These are phyloP conservation scores for Colletotrichum caudatum DNA, from an alignment of 2,329 filamentous ascomycete species.

Conservation along the genomic window DNA sequence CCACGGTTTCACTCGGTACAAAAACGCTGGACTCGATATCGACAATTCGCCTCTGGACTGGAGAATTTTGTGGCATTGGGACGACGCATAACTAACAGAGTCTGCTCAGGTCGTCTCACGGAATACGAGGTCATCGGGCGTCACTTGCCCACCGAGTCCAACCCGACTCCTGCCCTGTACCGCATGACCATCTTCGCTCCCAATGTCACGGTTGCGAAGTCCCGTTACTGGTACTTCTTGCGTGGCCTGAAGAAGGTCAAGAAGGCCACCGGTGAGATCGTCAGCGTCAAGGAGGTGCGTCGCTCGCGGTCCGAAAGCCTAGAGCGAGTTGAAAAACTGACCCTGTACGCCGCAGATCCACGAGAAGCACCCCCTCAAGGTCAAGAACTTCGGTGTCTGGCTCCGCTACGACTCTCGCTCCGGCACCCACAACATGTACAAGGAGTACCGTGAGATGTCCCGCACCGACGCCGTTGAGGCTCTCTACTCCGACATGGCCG, in stretches of 20 bases:
- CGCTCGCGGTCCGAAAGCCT: slow-evolving; percentile 4
- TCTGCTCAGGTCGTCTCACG: slow-evolving; percentile 88
- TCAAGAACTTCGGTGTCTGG: slow-evolving; percentile 99
- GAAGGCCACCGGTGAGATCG: slow-evolving; percentile 99
- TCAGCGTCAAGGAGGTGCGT: slow-evolving; percentile 94
- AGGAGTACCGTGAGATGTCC: slow-evolving; percentile 99
- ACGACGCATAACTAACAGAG: slow-evolving; percentile 48
- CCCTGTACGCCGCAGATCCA: slow-evolving; percentile 69
- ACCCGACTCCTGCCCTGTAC: slow-evolving; percentile 98
- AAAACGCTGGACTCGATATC: background rate
- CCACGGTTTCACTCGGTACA: background rate
- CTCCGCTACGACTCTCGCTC: slow-evolving; percentile 99
- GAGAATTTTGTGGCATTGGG: background rate
- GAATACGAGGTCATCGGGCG: slow-evolving; percentile 99
- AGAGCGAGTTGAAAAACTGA: background rate
- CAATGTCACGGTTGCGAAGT: slow-evolving; percentile 98
- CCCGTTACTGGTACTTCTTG: slow-evolving; percentile 99
- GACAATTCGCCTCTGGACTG: slow-evolving; percentile 3
- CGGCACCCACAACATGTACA: slow-evolving; percentile 99
- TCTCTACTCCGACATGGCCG: slow-evolving; percentile 99
- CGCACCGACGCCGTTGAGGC: slow-evolving; percentile 94
- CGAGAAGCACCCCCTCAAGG: slow-evolving; percentile 99
- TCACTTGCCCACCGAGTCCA: slow-evolving; percentile 96
- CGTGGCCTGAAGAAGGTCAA: slow-evolving; percentile 99
- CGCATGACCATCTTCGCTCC: slow-evolving; percentile 99